Percentiles rank a stretch among this genome's conserved stretches.
phyloP scores from a whole-genome alignment of 2,329 filamentous ascomycete genomes.

The Bipolaris cookei region DNA sequence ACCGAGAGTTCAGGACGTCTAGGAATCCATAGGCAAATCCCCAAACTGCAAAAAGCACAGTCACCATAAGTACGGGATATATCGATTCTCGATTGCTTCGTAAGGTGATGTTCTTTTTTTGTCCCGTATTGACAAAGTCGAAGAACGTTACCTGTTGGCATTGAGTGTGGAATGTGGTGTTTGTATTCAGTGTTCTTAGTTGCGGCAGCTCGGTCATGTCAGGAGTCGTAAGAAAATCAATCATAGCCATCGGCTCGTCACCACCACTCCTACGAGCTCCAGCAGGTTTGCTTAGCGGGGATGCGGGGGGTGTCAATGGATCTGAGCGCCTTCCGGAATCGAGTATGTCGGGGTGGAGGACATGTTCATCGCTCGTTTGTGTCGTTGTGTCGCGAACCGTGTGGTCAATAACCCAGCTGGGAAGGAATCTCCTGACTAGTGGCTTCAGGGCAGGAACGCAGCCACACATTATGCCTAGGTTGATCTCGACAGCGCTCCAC shows the following conservation, averaged over 20 bases:
- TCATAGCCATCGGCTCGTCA: slow-evolving; percentile 52
- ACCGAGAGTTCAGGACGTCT: slow-evolving; percentile 77
- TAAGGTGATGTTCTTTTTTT: slow-evolving; percentile 73
- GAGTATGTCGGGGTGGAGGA: slow-evolving; percentile 32
- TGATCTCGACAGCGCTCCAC: slow-evolving; percentile 94
- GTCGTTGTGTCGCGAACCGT: slow-evolving; percentile 40
- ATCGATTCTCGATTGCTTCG: slow-evolving; percentile 69
- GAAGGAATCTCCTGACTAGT: slow-evolving; percentile 69
- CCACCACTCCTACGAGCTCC: slow-evolving; percentile 26
- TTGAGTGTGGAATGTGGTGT: slow-evolving; percentile 32
- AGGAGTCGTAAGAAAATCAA: slow-evolving; percentile 62
- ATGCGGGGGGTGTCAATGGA: slow-evolving; percentile 29
- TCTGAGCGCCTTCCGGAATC: slow-evolving; percentile 31
- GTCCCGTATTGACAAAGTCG: slow-evolving; percentile 73
- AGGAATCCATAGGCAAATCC: slow-evolving; percentile 88
- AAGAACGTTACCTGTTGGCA: slow-evolving; percentile 64
- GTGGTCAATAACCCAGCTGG: slow-evolving; percentile 61
- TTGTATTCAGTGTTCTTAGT: slow-evolving; percentile 48
- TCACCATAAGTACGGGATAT: slow-evolving; percentile 76
- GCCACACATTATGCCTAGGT: slow-evolving; percentile 85
- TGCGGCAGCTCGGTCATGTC: slow-evolving; percentile 49
- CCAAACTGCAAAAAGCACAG: slow-evolving; percentile 85
- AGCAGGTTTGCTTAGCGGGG: slow-evolving; percentile 34
- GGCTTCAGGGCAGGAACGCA: slow-evolving; percentile 94
- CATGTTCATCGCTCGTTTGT: slow-evolving; percentile 39